These are phyloP conservation scores for Xylaria sp. DNA, from an alignment of 2,329 filamentous ascomycete species.

Conservation along the genomic window DNA sequence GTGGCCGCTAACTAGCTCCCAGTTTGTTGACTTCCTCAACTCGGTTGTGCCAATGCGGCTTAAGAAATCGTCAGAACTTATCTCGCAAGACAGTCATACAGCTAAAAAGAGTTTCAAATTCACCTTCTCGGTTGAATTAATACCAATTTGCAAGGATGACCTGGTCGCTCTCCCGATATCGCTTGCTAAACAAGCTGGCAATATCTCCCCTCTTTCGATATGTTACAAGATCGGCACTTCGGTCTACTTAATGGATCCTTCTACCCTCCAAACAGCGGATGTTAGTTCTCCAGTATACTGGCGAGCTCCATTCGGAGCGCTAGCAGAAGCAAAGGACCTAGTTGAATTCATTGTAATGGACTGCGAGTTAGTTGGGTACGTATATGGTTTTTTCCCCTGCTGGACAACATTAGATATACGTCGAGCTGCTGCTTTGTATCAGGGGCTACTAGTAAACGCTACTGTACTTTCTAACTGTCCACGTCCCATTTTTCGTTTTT, in stretches of 20 bases:
- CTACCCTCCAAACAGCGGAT: slow-evolving; percentile 90
- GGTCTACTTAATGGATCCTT: slow-evolving; percentile 88
- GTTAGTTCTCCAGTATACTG: slow-evolving; percentile 87
- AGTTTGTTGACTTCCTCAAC: slow-evolving; percentile 86
- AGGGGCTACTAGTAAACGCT: too few relatives aligned
- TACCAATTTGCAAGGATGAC: slow-evolving; percentile 98
- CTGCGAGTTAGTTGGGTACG: slow-evolving; percentile 76
- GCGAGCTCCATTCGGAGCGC: slow-evolving; percentile 84
- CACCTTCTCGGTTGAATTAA: slow-evolving; percentile 86
- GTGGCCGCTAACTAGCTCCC: slow-evolving; percentile 4
- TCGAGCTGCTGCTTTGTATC: too few relatives aligned
- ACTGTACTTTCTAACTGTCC: too few relatives aligned
- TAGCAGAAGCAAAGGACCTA: slow-evolving; percentile 86
- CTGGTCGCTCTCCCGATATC: slow-evolving; percentile 92
- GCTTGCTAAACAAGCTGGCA: slow-evolving; percentile 86
- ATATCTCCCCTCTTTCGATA: slow-evolving; percentile 86
- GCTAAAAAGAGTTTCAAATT: slow-evolving; percentile 95
- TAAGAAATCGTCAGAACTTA: slow-evolving; percentile 92
- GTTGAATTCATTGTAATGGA: slow-evolving; percentile 96
- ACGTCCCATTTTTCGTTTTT: too few relatives aligned
- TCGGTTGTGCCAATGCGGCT: slow-evolving; percentile 81
- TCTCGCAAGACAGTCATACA: slow-evolving; percentile 93
- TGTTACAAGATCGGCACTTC: slow-evolving; percentile 91
- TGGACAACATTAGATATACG: not conserved
- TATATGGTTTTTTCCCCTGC: not conserved